Evolutionary conservation across 495 filamentous ascomycete species (phyloP).

Genomic region (Xylaria nigripes): DNA sequence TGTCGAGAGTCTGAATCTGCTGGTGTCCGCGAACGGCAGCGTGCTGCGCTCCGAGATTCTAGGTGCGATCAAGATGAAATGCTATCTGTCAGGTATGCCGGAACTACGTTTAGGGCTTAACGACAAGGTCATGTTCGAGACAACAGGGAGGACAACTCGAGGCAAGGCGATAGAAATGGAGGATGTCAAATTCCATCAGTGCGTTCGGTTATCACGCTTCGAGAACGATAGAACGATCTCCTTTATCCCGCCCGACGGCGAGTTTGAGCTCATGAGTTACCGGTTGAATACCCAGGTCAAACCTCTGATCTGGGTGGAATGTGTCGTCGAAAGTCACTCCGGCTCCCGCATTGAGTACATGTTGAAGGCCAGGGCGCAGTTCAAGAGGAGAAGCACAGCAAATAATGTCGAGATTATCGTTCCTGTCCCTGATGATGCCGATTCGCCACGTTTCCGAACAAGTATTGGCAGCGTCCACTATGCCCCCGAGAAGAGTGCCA

Average conservation of each 20-base stretch:
- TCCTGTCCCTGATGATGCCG: conserved; percentile 94
- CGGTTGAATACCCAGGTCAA: conserved; percentile 98
- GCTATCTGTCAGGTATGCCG: conserved; percentile 97
- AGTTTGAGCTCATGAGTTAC: conserved; percentile 99
- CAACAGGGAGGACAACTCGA: conserved; percentile 85
- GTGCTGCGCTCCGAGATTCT: conserved; percentile 96
- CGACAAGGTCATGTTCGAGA: conserved; percentile 99
- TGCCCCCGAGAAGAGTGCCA: conserved; percentile 92
- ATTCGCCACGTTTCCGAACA: conserved; percentile 91
- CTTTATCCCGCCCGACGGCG: conserved; percentile 96
- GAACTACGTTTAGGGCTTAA: conserved; percentile 92
- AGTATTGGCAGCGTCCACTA: conserved; percentile 99
- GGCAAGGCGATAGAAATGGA: conserved; percentile 99
- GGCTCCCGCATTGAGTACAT: conserved; percentile 96
- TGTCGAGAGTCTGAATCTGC: conserved; percentile 91
- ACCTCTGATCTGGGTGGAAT: conserved; percentile 98
- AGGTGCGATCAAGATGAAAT: conserved; percentile 99
- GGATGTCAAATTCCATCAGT: conserved; percentile 99
- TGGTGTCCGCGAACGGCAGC: conserved; percentile 90
- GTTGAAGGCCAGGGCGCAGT: conserved; percentile 96
- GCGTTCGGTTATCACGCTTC: conserved; percentile 89
- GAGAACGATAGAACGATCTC: conserved; percentile 99
- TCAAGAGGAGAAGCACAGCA: conserved; percentile 94
- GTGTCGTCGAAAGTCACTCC: conserved; percentile 89
- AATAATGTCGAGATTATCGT: conserved; percentile 99